A percentile compares a stretch with the other conserved stretches of the same genome.
These are phyloP conservation scores for Phytophthora pini DNA, from an alignment of 352 stramenopile species.

Conservation along the genomic window DNA sequence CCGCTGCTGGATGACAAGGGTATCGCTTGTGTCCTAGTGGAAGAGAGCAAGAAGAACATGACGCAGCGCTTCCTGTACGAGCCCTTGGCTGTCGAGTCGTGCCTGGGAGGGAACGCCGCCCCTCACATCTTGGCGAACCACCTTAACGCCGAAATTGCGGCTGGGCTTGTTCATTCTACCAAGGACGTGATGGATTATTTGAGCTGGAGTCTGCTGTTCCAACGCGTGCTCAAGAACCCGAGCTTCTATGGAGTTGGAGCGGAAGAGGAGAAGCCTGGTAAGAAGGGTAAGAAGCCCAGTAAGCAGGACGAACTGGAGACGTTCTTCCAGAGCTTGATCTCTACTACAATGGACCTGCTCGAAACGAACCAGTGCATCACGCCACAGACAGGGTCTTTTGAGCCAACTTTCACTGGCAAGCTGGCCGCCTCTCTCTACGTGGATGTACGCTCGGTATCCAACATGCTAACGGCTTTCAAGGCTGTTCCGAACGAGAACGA, in stretches of 20 bases:
- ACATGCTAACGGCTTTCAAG: slow-evolving; percentile 62
- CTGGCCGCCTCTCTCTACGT: slow-evolving; percentile 98
- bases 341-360: slow-evolving; percentile 81
- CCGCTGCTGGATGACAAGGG: slow-evolving; percentile 96
- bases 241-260: slow-evolving; percentile 93
- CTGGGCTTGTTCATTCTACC: slow-evolving; percentile 86
- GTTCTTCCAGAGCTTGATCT: slow-evolving; percentile 90
- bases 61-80: slow-evolving; percentile 99
- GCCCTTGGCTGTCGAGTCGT: slow-evolving; percentile 97
- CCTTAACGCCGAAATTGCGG: slow-evolving; percentile 97
- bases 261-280: background rate
- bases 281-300: slow-evolving; percentile 5
- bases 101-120: slow-evolving; percentile 87
- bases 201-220: slow-evolving; percentile 97
- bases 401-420: slow-evolving; percentile 90
- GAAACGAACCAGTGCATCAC: slow-evolving; percentile 87
- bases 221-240: slow-evolving; percentile 96
- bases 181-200: slow-evolving; percentile 96
- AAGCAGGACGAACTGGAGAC: slow-evolving; percentile 44
- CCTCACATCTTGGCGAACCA: slow-evolving; percentile 80
- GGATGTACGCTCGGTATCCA: slow-evolving; percentile 88
- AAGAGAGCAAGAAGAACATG: slow-evolving; percentile 99
- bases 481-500: slow-evolving; percentile 10
- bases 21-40: slow-evolving; percentile 96
- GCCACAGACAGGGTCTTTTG: slow-evolving; percentile 37